Percentiles rank a stretch among this genome's conserved stretches.
These are phyloP conservation scores for Camellia lanceoleosa DNA, from an alignment of 148 eudicot species.

Conservation along the genomic window DNA sequence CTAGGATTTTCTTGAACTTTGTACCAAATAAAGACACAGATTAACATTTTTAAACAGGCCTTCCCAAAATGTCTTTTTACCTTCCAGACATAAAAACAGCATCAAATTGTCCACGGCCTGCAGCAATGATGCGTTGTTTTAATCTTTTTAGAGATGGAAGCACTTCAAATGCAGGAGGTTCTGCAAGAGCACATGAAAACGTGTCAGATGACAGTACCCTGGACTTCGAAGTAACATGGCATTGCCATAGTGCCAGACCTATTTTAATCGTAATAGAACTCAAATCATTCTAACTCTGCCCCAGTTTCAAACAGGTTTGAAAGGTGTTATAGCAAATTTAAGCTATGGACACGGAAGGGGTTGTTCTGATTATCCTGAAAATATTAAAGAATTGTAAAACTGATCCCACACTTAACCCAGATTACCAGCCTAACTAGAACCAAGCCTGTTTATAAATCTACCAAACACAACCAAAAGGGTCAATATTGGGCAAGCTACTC, in stretches of 20 bases:
- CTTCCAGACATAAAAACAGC: slow-evolving; percentile 99
- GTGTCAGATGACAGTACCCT: not conserved
- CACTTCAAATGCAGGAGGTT: slow-evolving; percentile 92
- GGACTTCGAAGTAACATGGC: not conserved
- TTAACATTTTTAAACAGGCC: not conserved
- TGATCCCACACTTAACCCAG: not conserved
- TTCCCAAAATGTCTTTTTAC: slow-evolving; percentile 28
- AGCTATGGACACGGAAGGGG: not conserved
- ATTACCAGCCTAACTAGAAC: not conserved
- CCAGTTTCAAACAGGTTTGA: too few relatives aligned
- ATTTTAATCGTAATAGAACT: not conserved
- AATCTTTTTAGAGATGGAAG: slow-evolving; percentile 85
- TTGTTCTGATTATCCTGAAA: not conserved
- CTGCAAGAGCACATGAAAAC: slow-evolving; percentile 35
- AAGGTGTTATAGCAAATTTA: not conserved
- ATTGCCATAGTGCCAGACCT: not conserved
- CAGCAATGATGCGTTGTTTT: slow-evolving; percentile 75
- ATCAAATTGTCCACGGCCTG: slow-evolving; percentile 90
- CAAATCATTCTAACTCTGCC: too few relatives aligned
- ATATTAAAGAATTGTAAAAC: not conserved
- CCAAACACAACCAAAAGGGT: not conserved
- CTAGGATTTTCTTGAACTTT: not conserved
- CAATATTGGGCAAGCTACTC: not conserved
- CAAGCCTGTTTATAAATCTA: not conserved
- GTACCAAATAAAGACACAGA: not conserved